Conservation (phyloP, 2,329 filamentous ascomycete genomes). For the Pseudocercospora fijiensis region DNA sequence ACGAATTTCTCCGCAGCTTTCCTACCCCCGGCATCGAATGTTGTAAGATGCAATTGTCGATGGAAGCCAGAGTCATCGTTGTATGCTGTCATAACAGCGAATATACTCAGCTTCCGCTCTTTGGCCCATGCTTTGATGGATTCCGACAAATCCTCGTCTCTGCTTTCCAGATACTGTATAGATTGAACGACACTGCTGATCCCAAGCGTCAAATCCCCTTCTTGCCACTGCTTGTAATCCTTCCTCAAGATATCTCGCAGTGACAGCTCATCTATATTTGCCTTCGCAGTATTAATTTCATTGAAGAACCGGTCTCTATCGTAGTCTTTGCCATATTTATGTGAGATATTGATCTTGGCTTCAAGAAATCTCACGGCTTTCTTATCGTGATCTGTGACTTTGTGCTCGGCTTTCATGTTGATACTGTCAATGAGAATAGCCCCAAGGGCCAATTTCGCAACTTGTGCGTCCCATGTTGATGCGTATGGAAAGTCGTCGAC, state of each 20-base stretch:
- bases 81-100: constrained; percentile 68
- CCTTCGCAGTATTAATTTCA: constrained; percentile 63
- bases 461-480: constrained; percentile 54
- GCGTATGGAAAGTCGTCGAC: constrained; percentile 40
- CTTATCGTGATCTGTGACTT: constrained; percentile 64
- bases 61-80: constrained; percentile 57
- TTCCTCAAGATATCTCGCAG: constrained; percentile 71
- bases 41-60: constrained; percentile 67
- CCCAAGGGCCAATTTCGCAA: constrained; percentile 67
- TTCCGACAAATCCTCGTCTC: constrained; percentile 54
- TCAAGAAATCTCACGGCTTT: constrained; percentile 61
- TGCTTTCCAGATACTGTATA: constrained; percentile 59
- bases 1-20: constrained; percentile 58
- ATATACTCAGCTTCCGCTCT: constrained; percentile 62
- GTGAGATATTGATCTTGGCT: constrained; percentile 47
- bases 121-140: constrained; percentile 55
- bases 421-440: constrained; percentile 72
- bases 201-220: constrained; percentile 59
- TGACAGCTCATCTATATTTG: constrained; percentile 61
- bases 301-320: constrained; percentile 58
- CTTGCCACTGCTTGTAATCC: constrained; percentile 80
- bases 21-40: constrained; percentile 52
- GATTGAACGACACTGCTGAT: constrained; percentile 64
- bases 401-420: constrained; percentile 59
- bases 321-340: constrained; percentile 46